Percentiles rank a stretch among this genome's conserved stretches.
phyloP scores from a whole-genome alignment of 768 basidiomycete species.

The Suillus spraguei region DNA sequence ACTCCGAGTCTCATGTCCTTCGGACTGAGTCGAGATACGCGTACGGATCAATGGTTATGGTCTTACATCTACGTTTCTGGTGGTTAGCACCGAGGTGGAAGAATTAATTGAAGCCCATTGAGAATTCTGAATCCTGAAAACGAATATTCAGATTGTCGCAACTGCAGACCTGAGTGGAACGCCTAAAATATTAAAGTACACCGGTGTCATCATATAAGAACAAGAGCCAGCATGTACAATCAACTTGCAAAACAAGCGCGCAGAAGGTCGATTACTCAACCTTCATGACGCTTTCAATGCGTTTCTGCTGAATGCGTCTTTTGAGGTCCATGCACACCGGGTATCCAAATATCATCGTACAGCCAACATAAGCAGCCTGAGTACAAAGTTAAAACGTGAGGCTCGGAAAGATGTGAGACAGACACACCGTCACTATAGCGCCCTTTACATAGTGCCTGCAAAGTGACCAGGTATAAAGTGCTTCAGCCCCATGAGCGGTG shows the following conservation, averaged over 20 bases:
- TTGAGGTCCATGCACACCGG: slow-evolving; percentile 58
- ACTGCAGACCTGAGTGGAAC: neutral
- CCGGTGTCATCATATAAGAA: neutral
- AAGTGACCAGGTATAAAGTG: slow-evolving; percentile 31
- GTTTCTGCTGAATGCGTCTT: slow-evolving; percentile 60
- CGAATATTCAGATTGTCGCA: no score
- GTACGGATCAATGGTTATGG: no score
- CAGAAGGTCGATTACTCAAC: slow-evolving; percentile 41
- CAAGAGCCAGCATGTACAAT: neutral
- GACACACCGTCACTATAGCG: slow-evolving; percentile 21
- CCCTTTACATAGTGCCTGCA: slow-evolving; percentile 32
- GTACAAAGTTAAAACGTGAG: neutral
- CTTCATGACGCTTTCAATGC: slow-evolving; percentile 84
- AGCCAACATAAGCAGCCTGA: slow-evolving; percentile 55
- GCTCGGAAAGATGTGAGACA: neutral
- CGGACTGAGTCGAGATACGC: no score
- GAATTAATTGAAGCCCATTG: neutral
- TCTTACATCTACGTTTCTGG: neutral
- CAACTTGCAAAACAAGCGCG: neutral
- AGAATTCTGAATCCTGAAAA: no score
- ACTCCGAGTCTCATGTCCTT: no score
- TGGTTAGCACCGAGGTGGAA: neutral
- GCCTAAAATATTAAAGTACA: neutral
- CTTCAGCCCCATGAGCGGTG: slow-evolving; percentile 26
- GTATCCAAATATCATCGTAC: slow-evolving; percentile 55